Percentiles rank a stretch among this genome's conserved stretches.
Evolutionary conservation across 1,284 basidiomycete genomes (phyloP).

Genomic region (Clitocybe nebularis): DNA sequence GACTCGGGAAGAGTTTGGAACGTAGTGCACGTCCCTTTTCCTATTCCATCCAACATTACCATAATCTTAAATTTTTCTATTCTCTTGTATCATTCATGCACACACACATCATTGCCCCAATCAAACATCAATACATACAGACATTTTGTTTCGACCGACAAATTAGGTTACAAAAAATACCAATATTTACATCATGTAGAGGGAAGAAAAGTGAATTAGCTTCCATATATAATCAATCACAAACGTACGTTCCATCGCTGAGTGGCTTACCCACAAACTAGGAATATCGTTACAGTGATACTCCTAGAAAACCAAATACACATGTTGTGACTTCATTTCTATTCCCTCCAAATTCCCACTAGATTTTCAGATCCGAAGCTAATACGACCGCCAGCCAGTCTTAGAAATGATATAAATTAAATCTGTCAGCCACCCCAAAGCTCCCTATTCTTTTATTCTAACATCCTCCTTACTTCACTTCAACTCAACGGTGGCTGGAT

Average conservation of each 20-base stretch:
- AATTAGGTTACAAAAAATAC: no score
- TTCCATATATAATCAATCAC: no score
- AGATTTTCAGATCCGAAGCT: no score
- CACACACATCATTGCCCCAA: conserved; percentile 28
- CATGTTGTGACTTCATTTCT: no score
- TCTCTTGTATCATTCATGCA: conserved; percentile 22
- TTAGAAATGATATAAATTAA: no score
- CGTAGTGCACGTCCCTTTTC: conserved; percentile 38
- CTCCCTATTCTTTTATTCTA: not conserved
- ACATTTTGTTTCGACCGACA: conserved; percentile 12
- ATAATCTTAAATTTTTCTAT: conserved; percentile 26
- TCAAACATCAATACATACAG: conserved; percentile 21
- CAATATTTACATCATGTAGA: no score
- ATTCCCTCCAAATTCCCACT: no score
- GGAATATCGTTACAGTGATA: no score
- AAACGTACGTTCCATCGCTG: no score
- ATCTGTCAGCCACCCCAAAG: conserved; percentile 5
- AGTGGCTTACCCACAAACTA: no score
- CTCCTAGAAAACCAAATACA: no score
- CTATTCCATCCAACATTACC: conserved; percentile 23
- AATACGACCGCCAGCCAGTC: not conserved
- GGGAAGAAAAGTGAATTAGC: no score
- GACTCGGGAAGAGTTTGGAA: conserved; percentile 28
- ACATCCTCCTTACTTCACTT: conserved; percentile 4
- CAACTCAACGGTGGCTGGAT: conserved; percentile 14